Base-by-base conservation (phyloP, 495 filamentous ascomycete genomes). In the Penicillium lividum region DNA sequence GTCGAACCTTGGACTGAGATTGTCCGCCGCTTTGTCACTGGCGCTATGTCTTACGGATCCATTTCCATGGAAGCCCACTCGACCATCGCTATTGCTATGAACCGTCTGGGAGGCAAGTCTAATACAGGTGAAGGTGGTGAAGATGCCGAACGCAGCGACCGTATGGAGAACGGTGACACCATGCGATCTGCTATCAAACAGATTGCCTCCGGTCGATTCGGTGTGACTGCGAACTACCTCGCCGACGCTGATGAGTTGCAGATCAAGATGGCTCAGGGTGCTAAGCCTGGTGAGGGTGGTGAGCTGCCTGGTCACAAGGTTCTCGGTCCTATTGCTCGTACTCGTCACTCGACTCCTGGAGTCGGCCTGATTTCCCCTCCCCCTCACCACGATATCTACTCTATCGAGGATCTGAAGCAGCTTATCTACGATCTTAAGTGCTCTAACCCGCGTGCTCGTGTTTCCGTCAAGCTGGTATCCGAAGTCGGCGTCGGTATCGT, bases 31-130 rank as follows among this genome's bases (percentile, higher is more conserved):
- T 98, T 98, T 74, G 93, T 92, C 66, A 99, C 94, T n/a, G 94
- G 94, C 65, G 94, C 94, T 61, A 99, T 99, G 94, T 99, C 94
- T 16, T 99, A 99, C 68, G 94, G 94, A 45, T 99, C 94, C 28
- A 99, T 99, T 65, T 98, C 95, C 31, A 97, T 98, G 92, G 95
- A 99, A 70, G 92, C 94, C 47, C 94, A 99, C 80, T 99, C 94
- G 22, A 98, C 94, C 5, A 78, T 99, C 30, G 94, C 94, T 61
- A 87, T 99, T 53, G 94, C 94, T 45, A 98, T 99, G 95, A 99
- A 99, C 74, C 82, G 94, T 51, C 82, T 99, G 16, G 94, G 94
- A 30, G 94, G 94, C 70, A 99, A 98, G 76, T 99, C 94, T 25
- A 99, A 99, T 80, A 99, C 94, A 36, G 94, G 94, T 67, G 94